These are phyloP conservation scores for Knufia petricola DNA, from an alignment of 2,329 filamentous ascomycete genomes.

Conservation along the genomic window DNA sequence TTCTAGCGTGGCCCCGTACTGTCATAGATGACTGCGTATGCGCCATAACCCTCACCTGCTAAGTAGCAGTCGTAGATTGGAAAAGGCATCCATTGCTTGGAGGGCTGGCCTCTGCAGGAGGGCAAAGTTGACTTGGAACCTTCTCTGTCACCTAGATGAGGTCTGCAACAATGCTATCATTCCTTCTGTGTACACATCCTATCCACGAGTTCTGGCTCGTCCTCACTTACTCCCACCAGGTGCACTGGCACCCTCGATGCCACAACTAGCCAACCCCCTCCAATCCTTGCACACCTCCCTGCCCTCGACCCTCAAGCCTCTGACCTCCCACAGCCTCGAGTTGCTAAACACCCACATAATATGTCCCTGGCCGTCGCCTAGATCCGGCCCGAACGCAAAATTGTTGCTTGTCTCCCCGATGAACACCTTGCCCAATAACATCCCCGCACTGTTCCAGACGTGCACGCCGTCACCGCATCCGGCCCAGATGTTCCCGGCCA, in stretches of 20 bases:
- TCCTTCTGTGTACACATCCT: not conserved
- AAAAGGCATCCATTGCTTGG: too few relatives aligned
- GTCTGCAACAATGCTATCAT: too few relatives aligned
- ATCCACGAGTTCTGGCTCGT: not conserved
- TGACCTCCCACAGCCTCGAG: slow-evolving; percentile 6
- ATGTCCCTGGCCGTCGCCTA: not conserved
- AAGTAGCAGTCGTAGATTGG: too few relatives aligned
- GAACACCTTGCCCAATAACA: slow-evolving; percentile 49
- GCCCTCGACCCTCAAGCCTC: slow-evolving; percentile 1
- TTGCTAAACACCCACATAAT: slow-evolving; percentile 8
- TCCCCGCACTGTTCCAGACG: slow-evolving; percentile 43
- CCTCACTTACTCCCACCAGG: not conserved
- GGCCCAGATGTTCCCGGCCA: slow-evolving; percentile 48
- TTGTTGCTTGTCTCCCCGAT: slow-evolving; percentile 23
- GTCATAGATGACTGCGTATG: too few relatives aligned
- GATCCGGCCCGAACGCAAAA: slow-evolving; percentile 15
- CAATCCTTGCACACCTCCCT: slow-evolving; percentile 8
- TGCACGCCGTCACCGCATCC: slow-evolving; percentile 47
- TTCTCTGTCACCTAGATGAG: too few relatives aligned
- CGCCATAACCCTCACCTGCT: too few relatives aligned
- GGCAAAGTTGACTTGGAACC: too few relatives aligned
- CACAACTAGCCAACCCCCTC: slow-evolving; percentile 4
- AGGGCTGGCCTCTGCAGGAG: too few relatives aligned
- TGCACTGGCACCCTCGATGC: not conserved
- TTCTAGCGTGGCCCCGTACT: too few relatives aligned